A percentile compares a stretch with the other conserved stretches of the same genome.
These are phyloP conservation scores for Pistacia integerrima DNA, from an alignment of 345 rosid genomes.

Conservation along the genomic window DNA sequence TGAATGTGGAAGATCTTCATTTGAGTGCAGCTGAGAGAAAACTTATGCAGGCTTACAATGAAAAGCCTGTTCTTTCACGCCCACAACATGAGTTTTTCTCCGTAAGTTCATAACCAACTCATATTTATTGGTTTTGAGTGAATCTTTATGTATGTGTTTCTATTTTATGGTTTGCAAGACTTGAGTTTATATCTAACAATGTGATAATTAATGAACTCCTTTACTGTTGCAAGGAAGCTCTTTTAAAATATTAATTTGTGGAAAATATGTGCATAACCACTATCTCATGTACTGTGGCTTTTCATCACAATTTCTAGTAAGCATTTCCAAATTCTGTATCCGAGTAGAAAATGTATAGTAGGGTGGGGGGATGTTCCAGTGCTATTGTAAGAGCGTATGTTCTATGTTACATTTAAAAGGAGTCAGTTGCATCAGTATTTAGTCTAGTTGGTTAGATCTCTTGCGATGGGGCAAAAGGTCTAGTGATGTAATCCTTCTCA, in stretches of 20 bases:
- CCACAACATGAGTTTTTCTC: slow-evolving; percentile 86
- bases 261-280: not conserved
- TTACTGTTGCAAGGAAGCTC: not conserved
- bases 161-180: too few species aligned
- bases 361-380: too few species aligned
- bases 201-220: not conserved
- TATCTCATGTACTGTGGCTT: not conserved
- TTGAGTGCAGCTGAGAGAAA: slow-evolving; percentile 88
- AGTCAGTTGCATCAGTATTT: not conserved
- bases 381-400: not conserved
- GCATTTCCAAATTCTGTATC: not conserved
- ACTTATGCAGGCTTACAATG: slow-evolving; percentile 95
- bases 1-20: slow-evolving; percentile 87
- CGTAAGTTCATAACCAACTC: slow-evolving; percentile 39
- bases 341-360: not conserved
- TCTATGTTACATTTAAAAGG: not conserved
- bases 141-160: not conserved
- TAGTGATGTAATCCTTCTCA: too few species aligned
- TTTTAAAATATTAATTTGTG: not conserved
- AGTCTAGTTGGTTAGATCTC: not conserved
- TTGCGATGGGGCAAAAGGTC: too few species aligned
- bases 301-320: not conserved
- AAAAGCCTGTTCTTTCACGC: slow-evolving; percentile 97
- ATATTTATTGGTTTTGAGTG: not conserved
- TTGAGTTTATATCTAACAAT: too few species aligned